Conservation (phyloP, 2,329 filamentous ascomycete genomes). For the Graphilbum fragrans region DNA sequence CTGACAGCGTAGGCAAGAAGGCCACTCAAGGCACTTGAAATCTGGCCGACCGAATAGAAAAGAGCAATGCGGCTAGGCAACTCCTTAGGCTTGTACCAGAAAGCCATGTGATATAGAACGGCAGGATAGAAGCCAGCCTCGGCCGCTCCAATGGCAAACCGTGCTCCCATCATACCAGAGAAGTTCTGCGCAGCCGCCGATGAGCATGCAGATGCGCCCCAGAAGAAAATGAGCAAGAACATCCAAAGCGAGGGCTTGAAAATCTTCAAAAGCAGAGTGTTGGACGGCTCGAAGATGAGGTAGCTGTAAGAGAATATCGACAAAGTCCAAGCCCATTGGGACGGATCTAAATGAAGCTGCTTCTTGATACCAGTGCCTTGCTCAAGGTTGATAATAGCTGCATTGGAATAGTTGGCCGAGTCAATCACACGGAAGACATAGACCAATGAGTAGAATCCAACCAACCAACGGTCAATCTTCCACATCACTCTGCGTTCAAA, state of each 20-base stretch:
- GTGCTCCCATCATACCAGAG: constrained; percentile 22
- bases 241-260: constrained; percentile 22
- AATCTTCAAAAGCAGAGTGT: constrained; percentile 23
- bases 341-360: constrained; percentile 18
- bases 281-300: constrained; percentile 23
- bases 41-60: constrained; percentile 22
- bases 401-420: constrained; percentile 25
- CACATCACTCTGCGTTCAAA: constrained; percentile 18
- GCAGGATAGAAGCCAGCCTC: constrained; percentile 23
- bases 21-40: constrained; percentile 21
- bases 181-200: constrained; percentile 22
- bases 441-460: constrained; percentile 22
- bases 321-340: constrained; percentile 24
- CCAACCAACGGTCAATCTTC: constrained; percentile 22
- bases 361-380: constrained; percentile 25
- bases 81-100: constrained; percentile 24
- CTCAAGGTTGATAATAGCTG: constrained; percentile 27
- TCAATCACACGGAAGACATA: constrained; percentile 27
- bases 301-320: constrained; percentile 29
- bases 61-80: constrained; percentile 23
- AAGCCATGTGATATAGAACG: constrained; percentile 24
- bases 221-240: constrained; percentile 21
- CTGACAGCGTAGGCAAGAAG: constrained; percentile 24
- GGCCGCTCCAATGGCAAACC: constrained; percentile 23
- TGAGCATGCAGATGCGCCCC: constrained; percentile 23